Percentiles rank a stretch among this genome's conserved stretches.
Evolutionary conservation across 2,329 filamentous ascomycete species (phyloP).

Genomic region (Hypoxylon sp.): DNA sequence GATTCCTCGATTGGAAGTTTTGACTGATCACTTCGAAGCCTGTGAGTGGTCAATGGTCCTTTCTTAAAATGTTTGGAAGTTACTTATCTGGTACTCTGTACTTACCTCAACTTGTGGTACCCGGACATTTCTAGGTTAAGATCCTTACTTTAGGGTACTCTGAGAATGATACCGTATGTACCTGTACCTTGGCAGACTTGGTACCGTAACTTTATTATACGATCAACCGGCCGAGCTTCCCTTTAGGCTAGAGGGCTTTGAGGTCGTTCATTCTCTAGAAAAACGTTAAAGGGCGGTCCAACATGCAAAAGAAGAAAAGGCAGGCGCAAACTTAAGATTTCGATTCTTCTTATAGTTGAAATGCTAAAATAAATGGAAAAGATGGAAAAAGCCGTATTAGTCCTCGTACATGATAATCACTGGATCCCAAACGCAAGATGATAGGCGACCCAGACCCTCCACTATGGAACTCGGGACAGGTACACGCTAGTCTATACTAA

Average conservation of each 20-base stretch:
- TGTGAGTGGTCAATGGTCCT: conserved; percentile 40
- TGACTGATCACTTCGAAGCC: conserved; percentile 41
- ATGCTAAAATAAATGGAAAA: conserved; percentile 11
- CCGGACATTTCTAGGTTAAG: conserved; percentile 29
- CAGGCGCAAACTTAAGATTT: neutral
- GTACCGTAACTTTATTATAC: conserved; percentile 25
- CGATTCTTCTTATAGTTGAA: conserved; percentile 10
- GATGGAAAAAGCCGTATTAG: conserved; percentile 25
- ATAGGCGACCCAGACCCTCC: conserved; percentile 41
- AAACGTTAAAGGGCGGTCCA: conserved; percentile 20
- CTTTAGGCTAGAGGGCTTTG: conserved; percentile 26
- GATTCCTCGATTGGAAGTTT: conserved; percentile 37
- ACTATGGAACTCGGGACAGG: conserved; percentile 46
- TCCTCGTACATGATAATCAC: conserved; percentile 38
- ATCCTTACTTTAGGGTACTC: conserved; percentile 25
- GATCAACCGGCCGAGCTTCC: conserved; percentile 28
- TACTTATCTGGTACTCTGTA: conserved; percentile 33
- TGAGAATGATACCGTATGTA: conserved; percentile 16
- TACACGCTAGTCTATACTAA: conserved; percentile 39
- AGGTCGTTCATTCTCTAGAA: conserved; percentile 19
- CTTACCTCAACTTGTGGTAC: conserved; percentile 28
- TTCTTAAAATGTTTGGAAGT: conserved; percentile 24
- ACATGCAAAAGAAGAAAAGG: neutral
- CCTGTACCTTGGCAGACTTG: conserved; percentile 12
- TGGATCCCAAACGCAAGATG: conserved; percentile 37